Evolutionary conservation across 495 filamentous ascomycete species (phyloP), one percentile per base, ranked within the genome.

Genomic region (Talaromyces adpressus): DNA sequence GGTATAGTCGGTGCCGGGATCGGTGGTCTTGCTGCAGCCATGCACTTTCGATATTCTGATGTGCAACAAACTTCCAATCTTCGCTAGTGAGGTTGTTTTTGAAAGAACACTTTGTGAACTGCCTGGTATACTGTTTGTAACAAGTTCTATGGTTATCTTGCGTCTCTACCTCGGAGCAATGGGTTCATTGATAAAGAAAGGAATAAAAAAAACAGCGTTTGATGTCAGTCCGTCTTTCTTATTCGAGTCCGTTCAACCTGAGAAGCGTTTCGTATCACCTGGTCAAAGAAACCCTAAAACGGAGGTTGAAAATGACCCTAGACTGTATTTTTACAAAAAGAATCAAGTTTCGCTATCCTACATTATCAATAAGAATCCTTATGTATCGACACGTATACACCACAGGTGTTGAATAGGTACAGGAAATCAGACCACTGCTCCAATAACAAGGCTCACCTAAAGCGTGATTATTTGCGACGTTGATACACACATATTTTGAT

Each of bases 1-100:
- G 54, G 54, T 20, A 57, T 57, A 29, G 54, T 57, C 25, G 54
- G 29, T 57, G 54, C 54, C 11, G 11, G 54, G 8, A 57, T 57
- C 6, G 22, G 23, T 32, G 29, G 29, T 14, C 54, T 57, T 5
- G 14, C 11, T 1, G 29, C 54, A 34, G 54, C 27, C 27, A 27
- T 27, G 27, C 27, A 27, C 27, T 27, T 27, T 27, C 27, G 1
- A 27, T 27, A 27, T 4, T 27, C 27, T 4, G 27, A 27, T 27
- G 27, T 27, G 27, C 27, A 27, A 27, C 5, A 27, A 27, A 27
- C 27, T 27, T 27, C 27, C 27, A 27, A 27, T 27, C 27, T 4
- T 27, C 3, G 27, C 27, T 27, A 27, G 27, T 0, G 27, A 27
- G 1, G 27, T 27, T 27, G 27, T 27, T 4, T 27, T 27, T 27